phyloP scores from a whole-genome alignment of 805 yeast species.

The Lipomyces yamadae region DNA sequence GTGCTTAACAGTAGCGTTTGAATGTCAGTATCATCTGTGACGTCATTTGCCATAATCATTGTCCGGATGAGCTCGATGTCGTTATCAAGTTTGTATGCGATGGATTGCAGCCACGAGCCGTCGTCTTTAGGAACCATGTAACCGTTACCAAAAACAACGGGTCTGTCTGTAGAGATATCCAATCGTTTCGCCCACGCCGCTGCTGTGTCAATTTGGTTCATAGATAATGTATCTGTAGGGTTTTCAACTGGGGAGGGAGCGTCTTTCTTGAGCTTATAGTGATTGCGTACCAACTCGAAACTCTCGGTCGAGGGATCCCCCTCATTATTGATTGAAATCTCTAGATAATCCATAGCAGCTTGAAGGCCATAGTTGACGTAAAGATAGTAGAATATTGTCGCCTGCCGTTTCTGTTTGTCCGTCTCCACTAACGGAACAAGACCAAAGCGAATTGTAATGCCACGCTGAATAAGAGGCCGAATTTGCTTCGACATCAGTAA shows the following conservation, averaged over 20 bases:
- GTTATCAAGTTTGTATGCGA: conserved; percentile 46
- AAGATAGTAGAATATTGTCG: conserved; percentile 34
- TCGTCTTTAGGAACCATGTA: conserved; percentile 58
- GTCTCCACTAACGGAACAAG: conserved; percentile 62
- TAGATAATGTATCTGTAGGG: not conserved
- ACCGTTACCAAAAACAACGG: conserved; percentile 75
- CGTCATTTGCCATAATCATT: conserved; percentile 42
- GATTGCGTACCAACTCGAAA: conserved; percentile 21
- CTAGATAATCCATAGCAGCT: conserved; percentile 25
- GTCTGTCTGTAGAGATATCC: conserved; percentile 52
- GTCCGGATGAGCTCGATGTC: conserved; percentile 53
- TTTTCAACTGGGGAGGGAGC: conserved; percentile 5
- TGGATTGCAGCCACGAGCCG: conserved; percentile 45
- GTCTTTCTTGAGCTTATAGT: conserved; percentile 12
- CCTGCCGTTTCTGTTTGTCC: conserved; percentile 24
- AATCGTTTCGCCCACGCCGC: conserved; percentile 44
- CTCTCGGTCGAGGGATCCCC: conserved; percentile 31
- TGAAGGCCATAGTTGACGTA: conserved; percentile 34
- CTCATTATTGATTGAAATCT: conserved; percentile 14
- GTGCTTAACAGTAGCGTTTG: conserved; percentile 51
- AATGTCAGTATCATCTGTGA: conserved; percentile 43
- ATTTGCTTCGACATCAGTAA: conserved; percentile 52
- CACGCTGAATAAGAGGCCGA: conserved; percentile 48
- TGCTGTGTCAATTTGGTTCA: conserved; percentile 25
- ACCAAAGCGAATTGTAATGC: conserved; percentile 81